These are phyloP conservation scores for Termitomyces sp. DNA, from an alignment of 768 basidiomycete genomes.

Conservation along the genomic window DNA sequence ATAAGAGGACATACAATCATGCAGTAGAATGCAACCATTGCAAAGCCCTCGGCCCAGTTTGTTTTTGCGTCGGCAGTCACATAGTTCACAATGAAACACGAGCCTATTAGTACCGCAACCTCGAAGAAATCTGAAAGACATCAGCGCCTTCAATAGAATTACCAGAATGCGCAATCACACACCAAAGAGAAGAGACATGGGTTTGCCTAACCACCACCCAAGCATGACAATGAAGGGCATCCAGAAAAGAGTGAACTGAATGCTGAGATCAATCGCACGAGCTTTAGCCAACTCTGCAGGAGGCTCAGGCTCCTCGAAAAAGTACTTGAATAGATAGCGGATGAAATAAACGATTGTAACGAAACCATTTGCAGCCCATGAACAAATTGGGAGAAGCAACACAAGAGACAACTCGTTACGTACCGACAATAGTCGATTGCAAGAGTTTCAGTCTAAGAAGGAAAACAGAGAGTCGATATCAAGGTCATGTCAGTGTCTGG, in stretches of 20 bases:
- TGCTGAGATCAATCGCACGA: conserved; percentile 72
- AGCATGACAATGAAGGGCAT: conserved; percentile 70
- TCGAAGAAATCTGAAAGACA: conserved; percentile 60
- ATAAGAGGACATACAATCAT: conserved; percentile 56
- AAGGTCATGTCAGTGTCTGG: not conserved
- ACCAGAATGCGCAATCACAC: conserved; percentile 14
- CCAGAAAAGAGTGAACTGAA: conserved; percentile 80
- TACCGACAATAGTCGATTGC: conserved; percentile 69
- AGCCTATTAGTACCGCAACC: conserved; percentile 59
- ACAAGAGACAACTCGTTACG: conserved; percentile 26
- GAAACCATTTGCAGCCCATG: conserved; percentile 70
- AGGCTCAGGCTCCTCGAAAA: conserved; percentile 38
- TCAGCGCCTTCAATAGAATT: not conserved
- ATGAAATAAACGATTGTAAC: conserved; percentile 60
- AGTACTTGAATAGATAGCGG: conserved; percentile 38
- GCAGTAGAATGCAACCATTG: conserved; percentile 64
- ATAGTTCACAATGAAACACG: conserved; percentile 78
- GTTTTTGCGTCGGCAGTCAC: conserved; percentile 78
- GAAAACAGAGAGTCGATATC: not conserved
- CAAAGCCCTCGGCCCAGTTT: conserved; percentile 73
- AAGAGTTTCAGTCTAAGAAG: conserved; percentile 54
- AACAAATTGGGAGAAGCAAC: conserved; percentile 68
- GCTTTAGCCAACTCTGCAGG: conserved; percentile 64
- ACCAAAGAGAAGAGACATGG: conserved; percentile 71
- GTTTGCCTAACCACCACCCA: conserved; percentile 64